Conservation (phyloP, 1,139 yeast species). For the Debaryomyces nepalensis region DNA sequence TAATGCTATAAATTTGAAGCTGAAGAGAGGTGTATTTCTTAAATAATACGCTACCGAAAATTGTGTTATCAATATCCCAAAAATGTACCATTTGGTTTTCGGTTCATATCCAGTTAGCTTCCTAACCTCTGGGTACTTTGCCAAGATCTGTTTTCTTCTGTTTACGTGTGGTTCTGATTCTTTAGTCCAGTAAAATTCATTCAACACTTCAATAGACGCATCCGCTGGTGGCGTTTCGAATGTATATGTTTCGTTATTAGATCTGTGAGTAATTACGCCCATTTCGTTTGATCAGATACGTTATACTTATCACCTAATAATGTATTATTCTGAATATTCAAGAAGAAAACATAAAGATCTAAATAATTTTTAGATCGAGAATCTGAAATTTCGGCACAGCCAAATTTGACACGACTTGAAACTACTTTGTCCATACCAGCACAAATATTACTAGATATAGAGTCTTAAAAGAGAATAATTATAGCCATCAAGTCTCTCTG, state of each 20-base stretch:
- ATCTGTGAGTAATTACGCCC: constrained; percentile 40
- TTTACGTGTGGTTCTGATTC: constrained; percentile 80
- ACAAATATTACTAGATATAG: not conserved
- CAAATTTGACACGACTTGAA: constrained; percentile 5
- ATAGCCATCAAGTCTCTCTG: not conserved
- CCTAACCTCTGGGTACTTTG: constrained; percentile 77
- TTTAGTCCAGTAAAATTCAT: constrained; percentile 83
- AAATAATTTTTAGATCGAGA: constrained; percentile 10
- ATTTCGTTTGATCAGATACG: not conserved
- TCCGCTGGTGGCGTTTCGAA: constrained; percentile 51
- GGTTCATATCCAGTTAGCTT: constrained; percentile 89
- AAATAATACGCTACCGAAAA: constrained; percentile 63
- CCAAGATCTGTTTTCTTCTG: constrained; percentile 73
- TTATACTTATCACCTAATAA: constrained; percentile 1
- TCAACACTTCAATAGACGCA: constrained; percentile 44
- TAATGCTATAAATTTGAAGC: constrained; percentile 58
- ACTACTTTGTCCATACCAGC: too few relatives aligned
- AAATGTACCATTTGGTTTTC: constrained; percentile 73
- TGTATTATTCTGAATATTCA: not conserved
- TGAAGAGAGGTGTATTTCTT: constrained; percentile 56
- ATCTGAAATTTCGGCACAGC: constrained; percentile 1
- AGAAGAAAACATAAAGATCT: not conserved
- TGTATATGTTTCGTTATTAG: constrained; percentile 38
- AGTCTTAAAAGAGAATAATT: not conserved
- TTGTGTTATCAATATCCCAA: constrained; percentile 68